Evolutionary conservation across 2,329 filamentous ascomycete genomes (phyloP).

Genomic region (Paraconiothyrium sp.): DNA sequence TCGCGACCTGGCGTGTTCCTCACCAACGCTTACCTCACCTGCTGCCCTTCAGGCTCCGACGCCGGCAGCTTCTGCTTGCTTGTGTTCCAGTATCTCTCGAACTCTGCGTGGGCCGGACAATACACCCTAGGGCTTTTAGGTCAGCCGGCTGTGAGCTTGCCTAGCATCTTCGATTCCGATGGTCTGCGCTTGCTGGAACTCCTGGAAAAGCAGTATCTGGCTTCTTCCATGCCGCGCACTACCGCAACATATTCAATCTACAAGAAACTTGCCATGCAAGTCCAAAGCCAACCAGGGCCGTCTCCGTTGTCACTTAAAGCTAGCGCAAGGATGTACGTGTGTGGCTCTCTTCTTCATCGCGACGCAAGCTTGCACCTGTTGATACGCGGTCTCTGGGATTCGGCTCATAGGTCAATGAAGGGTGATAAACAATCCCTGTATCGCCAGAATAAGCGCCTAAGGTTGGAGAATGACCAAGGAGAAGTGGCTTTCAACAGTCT

Average conservation of each 20-base stretch:
- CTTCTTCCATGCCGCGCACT: slow-evolving; percentile 14
- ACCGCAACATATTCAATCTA: slow-evolving; percentile 20
- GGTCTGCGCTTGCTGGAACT: slow-evolving; percentile 24
- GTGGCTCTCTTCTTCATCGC: slow-evolving; percentile 2
- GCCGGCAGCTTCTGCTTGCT: slow-evolving; percentile 17
- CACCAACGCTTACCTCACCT: slow-evolving; percentile 14
- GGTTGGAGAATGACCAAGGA: neutral
- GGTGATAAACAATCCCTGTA: slow-evolving; percentile 6
- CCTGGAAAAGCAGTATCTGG: slow-evolving; percentile 20
- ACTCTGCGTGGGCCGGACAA: neutral
- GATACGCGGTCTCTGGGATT: slow-evolving; percentile 26
- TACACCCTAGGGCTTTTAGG: slow-evolving; percentile 6
- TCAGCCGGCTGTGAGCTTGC: slow-evolving; percentile 11
- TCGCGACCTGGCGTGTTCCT: slow-evolving; percentile 12
- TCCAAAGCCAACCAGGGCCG: slow-evolving; percentile 13
- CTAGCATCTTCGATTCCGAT: slow-evolving; percentile 20
- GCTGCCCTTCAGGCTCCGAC: slow-evolving; percentile 16
- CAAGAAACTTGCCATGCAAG: slow-evolving; percentile 23
- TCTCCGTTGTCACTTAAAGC: neutral
- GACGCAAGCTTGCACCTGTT: slow-evolving; percentile 25
- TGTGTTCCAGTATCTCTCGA: slow-evolving; percentile 8
- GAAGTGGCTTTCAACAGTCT: neutral
- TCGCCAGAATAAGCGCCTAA: neutral
- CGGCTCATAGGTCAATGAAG: neutral
- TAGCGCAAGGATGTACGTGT: no score